phyloP scores from a whole-genome alignment of 2,329 filamentous ascomycete genomes.

The Aspergillus ruber region DNA sequence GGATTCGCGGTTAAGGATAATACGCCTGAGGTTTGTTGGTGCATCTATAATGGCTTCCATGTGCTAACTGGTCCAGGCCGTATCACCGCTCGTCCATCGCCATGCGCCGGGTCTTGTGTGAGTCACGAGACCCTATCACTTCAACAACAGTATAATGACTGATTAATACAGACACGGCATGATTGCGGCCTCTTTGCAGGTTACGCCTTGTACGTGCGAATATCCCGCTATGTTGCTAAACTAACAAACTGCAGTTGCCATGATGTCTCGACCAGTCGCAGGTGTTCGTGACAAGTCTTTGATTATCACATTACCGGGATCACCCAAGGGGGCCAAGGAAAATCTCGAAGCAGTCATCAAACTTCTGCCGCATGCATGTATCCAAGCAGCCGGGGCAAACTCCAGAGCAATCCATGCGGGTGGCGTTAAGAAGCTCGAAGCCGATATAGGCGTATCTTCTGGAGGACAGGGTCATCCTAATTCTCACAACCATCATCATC shows the following conservation, averaged over 20 bases:
- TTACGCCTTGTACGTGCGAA: conserved; percentile 73
- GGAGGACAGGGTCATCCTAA: conserved; percentile 15
- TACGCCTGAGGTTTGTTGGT: conserved; percentile 69
- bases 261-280: conserved; percentile 92
- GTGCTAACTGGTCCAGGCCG: conserved; percentile 50
- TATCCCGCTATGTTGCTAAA: conserved; percentile 5
- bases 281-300: conserved; percentile 76
- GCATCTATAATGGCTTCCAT: background rate
- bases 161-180: conserved; percentile 66
- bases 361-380: conserved; percentile 89
- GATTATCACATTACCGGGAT: conserved; percentile 85
- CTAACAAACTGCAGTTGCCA: conserved; percentile 61
- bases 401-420: conserved; percentile 74
- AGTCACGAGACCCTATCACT: conserved; percentile 22
- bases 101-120: conserved; percentile 80
- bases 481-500: conserved; percentile 28
- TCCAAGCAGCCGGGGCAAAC: conserved; percentile 76
- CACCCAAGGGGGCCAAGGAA: conserved; percentile 89
- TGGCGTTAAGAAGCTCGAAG: conserved; percentile 75
- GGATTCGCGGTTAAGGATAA: conserved; percentile 80
- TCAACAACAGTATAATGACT: conserved; percentile 8
- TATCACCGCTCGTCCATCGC: conserved; percentile 72
- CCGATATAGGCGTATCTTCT: conserved; percentile 62
- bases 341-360: conserved; percentile 85
- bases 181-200: conserved; percentile 72